Evolutionary conservation across 495 filamentous ascomycete species (phyloP).

Genomic region (Podospora fimiseda): DNA sequence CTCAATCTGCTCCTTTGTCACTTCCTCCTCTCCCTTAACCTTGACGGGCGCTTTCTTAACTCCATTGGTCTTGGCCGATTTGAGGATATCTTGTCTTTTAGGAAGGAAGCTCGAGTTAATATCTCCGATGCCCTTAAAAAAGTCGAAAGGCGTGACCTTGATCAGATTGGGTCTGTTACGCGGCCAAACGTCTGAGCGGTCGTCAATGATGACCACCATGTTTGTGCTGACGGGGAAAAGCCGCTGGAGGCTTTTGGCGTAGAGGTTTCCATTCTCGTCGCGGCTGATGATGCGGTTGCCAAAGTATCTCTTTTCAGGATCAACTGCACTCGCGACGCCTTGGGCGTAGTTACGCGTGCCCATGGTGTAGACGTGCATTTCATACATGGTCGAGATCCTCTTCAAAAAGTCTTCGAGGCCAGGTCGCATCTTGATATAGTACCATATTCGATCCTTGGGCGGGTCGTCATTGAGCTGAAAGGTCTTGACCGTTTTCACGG

Average conservation of each 20-base stretch:
- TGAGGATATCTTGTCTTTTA: slow-evolving; percentile 69
- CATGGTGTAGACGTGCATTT: slow-evolving; percentile 99
- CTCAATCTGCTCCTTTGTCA: slow-evolving; percentile 66
- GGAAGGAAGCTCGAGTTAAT: slow-evolving; percentile 98
- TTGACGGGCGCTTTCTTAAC: slow-evolving; percentile 7
- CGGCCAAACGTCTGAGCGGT: slow-evolving; percentile 96
- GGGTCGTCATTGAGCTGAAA: slow-evolving; percentile 91
- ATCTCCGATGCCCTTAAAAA: slow-evolving; percentile 96
- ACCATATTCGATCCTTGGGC: slow-evolving; percentile 67
- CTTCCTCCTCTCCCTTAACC: slow-evolving; percentile 61
- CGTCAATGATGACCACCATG: slow-evolving; percentile 99
- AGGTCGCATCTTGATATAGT: slow-evolving; percentile 98
- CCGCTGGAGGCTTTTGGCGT: slow-evolving; percentile 80
- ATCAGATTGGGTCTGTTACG: slow-evolving; percentile 88
- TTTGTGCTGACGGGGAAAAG: slow-evolving; percentile 95
- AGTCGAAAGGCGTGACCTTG: slow-evolving; percentile 92
- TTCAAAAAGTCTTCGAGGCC: slow-evolving; percentile 78
- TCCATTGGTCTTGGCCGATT: slow-evolving; percentile 16
- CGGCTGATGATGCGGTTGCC: slow-evolving; percentile 91
- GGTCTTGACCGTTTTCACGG: slow-evolving; percentile 75
- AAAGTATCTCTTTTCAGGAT: slow-evolving; percentile 84
- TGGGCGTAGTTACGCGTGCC: slow-evolving; percentile 91
- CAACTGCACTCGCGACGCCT: slow-evolving; percentile 86
- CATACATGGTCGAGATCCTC: slow-evolving; percentile 73
- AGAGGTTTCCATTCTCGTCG: slow-evolving; percentile 91